phyloP scores from a whole-genome alignment of 2,329 filamentous ascomycete species.

The Tolypocladium paradoxum region DNA sequence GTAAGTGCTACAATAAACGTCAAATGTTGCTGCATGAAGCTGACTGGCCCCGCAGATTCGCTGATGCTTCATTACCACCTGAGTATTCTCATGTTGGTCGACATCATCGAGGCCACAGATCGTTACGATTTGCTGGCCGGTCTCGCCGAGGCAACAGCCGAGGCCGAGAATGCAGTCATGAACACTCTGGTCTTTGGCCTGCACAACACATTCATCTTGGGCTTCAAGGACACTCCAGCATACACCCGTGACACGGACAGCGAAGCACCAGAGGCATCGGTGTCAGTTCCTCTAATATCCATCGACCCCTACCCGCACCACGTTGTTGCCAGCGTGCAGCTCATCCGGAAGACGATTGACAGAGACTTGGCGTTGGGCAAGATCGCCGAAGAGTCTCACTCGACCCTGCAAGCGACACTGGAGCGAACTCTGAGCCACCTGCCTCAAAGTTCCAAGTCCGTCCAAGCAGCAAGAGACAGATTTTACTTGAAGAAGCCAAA shows the following conservation, averaged over 20 bases:
- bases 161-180: conserved; percentile 20
- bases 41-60: conserved; percentile 12
- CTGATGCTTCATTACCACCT: conserved; percentile 23
- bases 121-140: conserved; percentile 15
- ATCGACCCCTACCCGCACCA: conserved; percentile 23
- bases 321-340: conserved; percentile 17
- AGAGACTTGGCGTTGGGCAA: conserved; percentile 14
- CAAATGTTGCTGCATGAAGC: not conserved
- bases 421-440: conserved; percentile 14
- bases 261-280: not conserved
- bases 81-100: conserved; percentile 19
- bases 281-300: conserved; percentile 17
- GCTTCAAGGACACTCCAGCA: not conserved
- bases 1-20: conserved; percentile 8
- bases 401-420: conserved; percentile 14
- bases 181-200: conserved; percentile 19
- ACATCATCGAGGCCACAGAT: conserved; percentile 18
- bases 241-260: not conserved
- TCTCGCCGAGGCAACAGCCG: conserved; percentile 11
- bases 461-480: conserved; percentile 16
- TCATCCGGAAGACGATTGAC: conserved; percentile 18
- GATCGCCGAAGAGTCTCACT: conserved; percentile 15
- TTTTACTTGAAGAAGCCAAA: conserved; percentile 6
- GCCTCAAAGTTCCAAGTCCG: conserved; percentile 20
- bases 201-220: conserved; percentile 14